Evolutionary conservation across 148 eudicot species (phyloP).

Genomic region (Persicaria maculosa): DNA sequence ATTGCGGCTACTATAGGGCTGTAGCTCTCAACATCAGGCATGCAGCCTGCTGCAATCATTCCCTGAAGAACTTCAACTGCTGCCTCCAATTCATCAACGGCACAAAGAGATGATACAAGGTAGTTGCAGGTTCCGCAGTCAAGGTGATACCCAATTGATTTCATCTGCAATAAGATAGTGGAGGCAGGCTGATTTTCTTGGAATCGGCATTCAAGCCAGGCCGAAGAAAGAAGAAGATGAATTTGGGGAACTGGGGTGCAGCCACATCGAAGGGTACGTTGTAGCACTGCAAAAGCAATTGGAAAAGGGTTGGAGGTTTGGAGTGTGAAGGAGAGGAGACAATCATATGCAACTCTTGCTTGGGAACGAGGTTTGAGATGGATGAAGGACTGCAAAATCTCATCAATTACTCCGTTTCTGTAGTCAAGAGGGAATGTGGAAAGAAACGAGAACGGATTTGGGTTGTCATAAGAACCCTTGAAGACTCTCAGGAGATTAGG

Average conservation of each 20-base stretch:
- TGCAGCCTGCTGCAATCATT: constrained; percentile 50
- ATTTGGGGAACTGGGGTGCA: constrained; percentile 67
- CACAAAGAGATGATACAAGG: constrained; percentile 67
- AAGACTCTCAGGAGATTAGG: constrained; percentile 39
- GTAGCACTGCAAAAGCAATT: constrained; percentile 53
- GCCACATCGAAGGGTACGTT: constrained; percentile 68
- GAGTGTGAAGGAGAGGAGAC: constrained; percentile 54
- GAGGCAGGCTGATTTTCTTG: constrained; percentile 33
- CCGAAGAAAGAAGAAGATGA: constrained; percentile 48
- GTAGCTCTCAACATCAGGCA: constrained; percentile 68
- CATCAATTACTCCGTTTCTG: constrained; percentile 47
- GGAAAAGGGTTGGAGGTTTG: constrained; percentile 59
- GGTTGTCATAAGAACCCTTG: constrained; percentile 25
- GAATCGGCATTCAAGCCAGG: constrained; percentile 47
- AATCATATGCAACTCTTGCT: constrained; percentile 43
- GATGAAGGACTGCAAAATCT: constrained; percentile 60
- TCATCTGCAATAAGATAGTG: constrained; percentile 44
- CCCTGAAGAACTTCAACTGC: constrained; percentile 53
- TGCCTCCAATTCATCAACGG: constrained; percentile 53
- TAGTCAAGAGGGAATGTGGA: constrained; percentile 24
- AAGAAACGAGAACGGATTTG: constrained; percentile 70
- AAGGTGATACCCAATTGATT: constrained; percentile 58
- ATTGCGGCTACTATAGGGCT: constrained; percentile 45
- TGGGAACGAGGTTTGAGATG: constrained; percentile 46
- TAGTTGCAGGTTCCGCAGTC: constrained; percentile 80